phyloP scores from a whole-genome alignment of 306 rosid species.

The Trichosanthes cucumerina region DNA sequence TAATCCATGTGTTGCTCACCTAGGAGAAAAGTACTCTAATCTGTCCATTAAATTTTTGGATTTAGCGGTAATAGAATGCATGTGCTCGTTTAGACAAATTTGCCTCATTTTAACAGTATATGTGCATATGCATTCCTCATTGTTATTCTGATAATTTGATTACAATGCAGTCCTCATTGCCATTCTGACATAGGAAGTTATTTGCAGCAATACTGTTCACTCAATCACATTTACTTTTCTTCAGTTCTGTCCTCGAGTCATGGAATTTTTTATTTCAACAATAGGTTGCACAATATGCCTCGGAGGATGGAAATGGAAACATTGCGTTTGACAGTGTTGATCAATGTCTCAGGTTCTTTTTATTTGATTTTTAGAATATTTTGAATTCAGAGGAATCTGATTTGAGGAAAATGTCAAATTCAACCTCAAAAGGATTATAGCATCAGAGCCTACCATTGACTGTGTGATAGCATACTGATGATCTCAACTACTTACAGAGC shows the following conservation, averaged over 20 bases:
- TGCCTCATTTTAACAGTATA: not conserved
- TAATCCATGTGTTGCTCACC: not conserved
- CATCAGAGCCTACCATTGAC: not conserved
- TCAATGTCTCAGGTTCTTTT: conserved; percentile 61
- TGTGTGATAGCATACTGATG: not conserved
- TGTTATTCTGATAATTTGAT: not conserved
- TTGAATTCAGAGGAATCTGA: not conserved
- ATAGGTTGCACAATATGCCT: conserved; percentile 86
- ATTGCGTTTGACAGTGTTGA: conserved; percentile 50
- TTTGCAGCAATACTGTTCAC: not conserved
- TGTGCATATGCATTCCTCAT: not conserved
- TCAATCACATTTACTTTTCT: not conserved
- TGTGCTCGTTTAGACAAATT: not conserved
- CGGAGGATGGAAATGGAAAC: conserved; percentile 64
- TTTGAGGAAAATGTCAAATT: not conserved
- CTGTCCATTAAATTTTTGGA: not conserved
- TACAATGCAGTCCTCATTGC: not conserved
- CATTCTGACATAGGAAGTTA: not conserved
- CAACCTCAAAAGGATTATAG: not conserved
- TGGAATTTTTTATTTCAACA: conserved; percentile 16
- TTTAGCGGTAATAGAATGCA: not conserved
- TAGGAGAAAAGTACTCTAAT: not conserved
- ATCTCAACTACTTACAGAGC: not conserved
- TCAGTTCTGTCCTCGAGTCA: not conserved
- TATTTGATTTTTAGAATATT: not conserved